Conservation (phyloP, 2,329 filamentous ascomycete genomes). For the Decorospora gaudefroyi region DNA sequence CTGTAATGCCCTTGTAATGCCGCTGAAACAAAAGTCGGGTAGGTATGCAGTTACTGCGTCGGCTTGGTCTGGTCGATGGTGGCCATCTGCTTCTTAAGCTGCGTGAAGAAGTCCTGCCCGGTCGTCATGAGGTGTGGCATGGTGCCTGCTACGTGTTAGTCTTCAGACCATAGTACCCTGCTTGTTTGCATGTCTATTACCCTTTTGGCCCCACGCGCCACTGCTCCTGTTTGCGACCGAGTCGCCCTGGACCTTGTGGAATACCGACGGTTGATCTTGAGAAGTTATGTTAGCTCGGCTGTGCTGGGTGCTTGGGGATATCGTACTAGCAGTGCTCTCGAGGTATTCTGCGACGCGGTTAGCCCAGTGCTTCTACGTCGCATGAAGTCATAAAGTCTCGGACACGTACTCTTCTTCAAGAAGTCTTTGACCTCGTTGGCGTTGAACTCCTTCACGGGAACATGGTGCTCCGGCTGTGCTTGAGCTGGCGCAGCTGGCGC, state of each 20-base stretch:
- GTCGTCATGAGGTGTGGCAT: conserved; percentile 51
- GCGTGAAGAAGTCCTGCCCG: conserved; percentile 52
- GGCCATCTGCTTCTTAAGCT: conserved; percentile 53
- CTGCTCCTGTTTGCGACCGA: conserved; percentile 46
- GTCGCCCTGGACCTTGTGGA: conserved; percentile 48
- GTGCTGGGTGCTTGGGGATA: conserved; percentile 3
- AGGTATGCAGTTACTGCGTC: conserved; percentile 26
- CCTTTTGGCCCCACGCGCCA: conserved; percentile 49
- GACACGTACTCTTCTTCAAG: conserved; percentile 47
- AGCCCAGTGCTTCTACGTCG: conserved; percentile 19
- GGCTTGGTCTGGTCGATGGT: conserved; percentile 47
- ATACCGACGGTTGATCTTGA: conserved; percentile 39
- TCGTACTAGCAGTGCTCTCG: conserved; percentile 38
- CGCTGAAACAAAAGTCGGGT: conserved; percentile 36
- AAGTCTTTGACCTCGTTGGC: conserved; percentile 50
- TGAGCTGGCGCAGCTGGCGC: conserved; percentile 20
- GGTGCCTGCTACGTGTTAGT: conserved; percentile 36
- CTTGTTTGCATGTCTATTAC: conserved; percentile 27
- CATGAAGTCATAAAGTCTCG: background rate
- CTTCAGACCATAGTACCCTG: background rate
- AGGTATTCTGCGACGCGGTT: conserved; percentile 32
- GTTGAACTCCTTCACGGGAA: conserved; percentile 52
- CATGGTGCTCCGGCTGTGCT: conserved; percentile 37
- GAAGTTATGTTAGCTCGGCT: conserved; percentile 24
- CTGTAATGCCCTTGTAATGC: conserved; percentile 44